A percentile compares a stretch with the other conserved stretches of the same genome.
Evolutionary conservation across 805 yeast genomes (phyloP).

Genomic region (Suhomyces sp.): DNA sequence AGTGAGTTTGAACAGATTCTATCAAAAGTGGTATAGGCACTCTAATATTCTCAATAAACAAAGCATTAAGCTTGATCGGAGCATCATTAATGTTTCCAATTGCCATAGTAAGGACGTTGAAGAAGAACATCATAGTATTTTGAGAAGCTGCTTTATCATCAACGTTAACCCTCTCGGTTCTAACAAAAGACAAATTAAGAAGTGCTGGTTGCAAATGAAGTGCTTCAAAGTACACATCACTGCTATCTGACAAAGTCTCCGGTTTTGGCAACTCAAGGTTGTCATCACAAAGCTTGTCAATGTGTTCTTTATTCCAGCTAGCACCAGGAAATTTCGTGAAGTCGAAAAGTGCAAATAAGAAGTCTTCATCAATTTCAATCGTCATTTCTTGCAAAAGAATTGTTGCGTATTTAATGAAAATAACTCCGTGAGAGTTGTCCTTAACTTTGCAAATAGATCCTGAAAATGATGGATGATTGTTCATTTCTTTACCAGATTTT

Average conservation of each 20-base stretch:
- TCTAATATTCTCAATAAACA: slow-evolving; percentile 83
- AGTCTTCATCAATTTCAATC: slow-evolving; percentile 91
- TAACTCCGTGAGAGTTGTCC: slow-evolving; percentile 88
- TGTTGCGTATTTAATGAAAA: slow-evolving; percentile 89
- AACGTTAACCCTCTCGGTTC: slow-evolving; percentile 75
- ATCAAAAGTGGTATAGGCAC: slow-evolving; percentile 76
- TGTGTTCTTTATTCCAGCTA: slow-evolving; percentile 54
- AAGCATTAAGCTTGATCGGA: slow-evolving; percentile 83
- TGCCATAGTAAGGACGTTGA: slow-evolving; percentile 92
- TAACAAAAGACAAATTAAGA: slow-evolving; percentile 82
- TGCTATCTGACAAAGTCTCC: slow-evolving; percentile 48
- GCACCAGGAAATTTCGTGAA: slow-evolving; percentile 82
- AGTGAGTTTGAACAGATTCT: slow-evolving; percentile 76
- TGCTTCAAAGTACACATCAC: slow-evolving; percentile 88
- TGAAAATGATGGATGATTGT: slow-evolving; percentile 86
- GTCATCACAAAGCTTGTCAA: slow-evolving; percentile 60
- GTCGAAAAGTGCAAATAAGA: slow-evolving; percentile 76
- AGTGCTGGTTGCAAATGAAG: slow-evolving; percentile 90
- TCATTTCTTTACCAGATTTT: slow-evolving; percentile 77
- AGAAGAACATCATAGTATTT: slow-evolving; percentile 69
- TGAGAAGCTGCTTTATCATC: slow-evolving; percentile 60
- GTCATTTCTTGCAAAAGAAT: slow-evolving; percentile 86
- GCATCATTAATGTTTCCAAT: slow-evolving; percentile 97
- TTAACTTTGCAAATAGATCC: slow-evolving; percentile 80
- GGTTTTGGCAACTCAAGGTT: slow-evolving; percentile 72